Percentiles rank a stretch among this genome's conserved stretches.
Evolutionary conservation across 2,329 filamentous ascomycete species (phyloP).

Genomic region (Fusarium nanum): DNA sequence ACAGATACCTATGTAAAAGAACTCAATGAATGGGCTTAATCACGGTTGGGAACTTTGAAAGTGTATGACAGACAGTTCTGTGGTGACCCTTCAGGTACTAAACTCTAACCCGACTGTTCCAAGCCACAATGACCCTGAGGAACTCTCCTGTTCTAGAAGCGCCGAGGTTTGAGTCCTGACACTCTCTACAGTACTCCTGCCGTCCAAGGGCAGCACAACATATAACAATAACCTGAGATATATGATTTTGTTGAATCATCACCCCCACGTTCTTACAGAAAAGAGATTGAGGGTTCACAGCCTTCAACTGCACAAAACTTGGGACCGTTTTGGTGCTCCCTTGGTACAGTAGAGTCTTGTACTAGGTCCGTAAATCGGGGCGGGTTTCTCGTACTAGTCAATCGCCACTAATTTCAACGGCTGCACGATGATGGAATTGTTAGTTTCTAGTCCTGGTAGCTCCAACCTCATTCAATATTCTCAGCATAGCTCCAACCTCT

Average conservation of each 20-base stretch:
- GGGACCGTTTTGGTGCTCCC: constrained; percentile 18
- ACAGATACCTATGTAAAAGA: not conserved
- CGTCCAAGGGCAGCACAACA: constrained; percentile 10
- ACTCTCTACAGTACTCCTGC: constrained; percentile 6
- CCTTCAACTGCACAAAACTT: not conserved
- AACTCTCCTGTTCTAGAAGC: constrained; percentile 33
- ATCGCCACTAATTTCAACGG: constrained; percentile 44
- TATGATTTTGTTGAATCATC: not conserved
- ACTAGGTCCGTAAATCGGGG: constrained; percentile 14
- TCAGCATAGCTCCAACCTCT: not conserved
- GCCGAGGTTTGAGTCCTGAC: constrained; percentile 14
- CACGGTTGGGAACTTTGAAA: not conserved
- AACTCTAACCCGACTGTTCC: constrained; percentile 25
- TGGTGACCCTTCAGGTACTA: constrained; percentile 27
- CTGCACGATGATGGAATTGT: constrained; percentile 40
- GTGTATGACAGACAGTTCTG: not conserved
- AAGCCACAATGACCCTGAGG: constrained; percentile 37
- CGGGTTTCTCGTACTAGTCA: constrained; percentile 21
- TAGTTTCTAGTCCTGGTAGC: constrained; percentile 5
- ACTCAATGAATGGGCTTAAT: not conserved
- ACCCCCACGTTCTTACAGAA: constrained; percentile 1
- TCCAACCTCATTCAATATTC: constrained; percentile 1
- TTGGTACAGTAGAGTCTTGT: not conserved
- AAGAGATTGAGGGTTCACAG: constrained; percentile 18
- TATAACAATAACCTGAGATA: not conserved